These are phyloP conservation scores for Penicillium palitans DNA, from an alignment of 2,329 filamentous ascomycete genomes.

Conservation along the genomic window DNA sequence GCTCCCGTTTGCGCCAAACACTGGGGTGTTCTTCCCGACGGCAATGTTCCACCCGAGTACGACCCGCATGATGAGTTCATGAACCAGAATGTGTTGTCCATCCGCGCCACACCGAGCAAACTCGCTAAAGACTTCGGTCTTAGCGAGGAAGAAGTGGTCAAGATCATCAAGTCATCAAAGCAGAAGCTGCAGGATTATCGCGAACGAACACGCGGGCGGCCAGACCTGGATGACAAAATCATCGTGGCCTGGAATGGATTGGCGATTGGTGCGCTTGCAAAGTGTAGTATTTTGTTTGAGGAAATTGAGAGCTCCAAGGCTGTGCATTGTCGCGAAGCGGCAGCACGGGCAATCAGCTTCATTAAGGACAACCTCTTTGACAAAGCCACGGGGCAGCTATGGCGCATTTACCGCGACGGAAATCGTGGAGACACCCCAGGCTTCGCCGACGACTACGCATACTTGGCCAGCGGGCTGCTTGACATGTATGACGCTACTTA, in stretches of 20 bases:
- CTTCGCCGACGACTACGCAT: constrained; percentile 95
- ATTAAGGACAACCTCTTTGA: constrained; percentile 75
- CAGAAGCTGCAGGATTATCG: constrained; percentile 69
- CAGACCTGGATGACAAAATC: constrained; percentile 83
- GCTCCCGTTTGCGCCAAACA: constrained; percentile 76
- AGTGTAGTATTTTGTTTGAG: constrained; percentile 68
- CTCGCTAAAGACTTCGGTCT: constrained; percentile 75
- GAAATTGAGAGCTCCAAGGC: constrained; percentile 59
- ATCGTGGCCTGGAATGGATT: constrained; percentile 87
- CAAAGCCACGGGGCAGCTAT: constrained; percentile 60
- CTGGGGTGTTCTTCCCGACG: constrained; percentile 79
- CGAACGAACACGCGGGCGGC: constrained; percentile 71
- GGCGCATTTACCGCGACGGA: constrained; percentile 70
- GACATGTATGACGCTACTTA: constrained; percentile 82
- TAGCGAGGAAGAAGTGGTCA: constrained; percentile 65
- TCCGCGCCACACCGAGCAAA: constrained; percentile 66
- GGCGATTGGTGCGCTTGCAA: constrained; percentile 77
- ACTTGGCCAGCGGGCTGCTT: constrained; percentile 77
- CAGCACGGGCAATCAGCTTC: constrained; percentile 68
- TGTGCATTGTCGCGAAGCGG: constrained; percentile 62
- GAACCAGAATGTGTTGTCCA: constrained; percentile 83
- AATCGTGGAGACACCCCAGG: constrained; percentile 65
- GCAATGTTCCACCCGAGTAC: constrained; percentile 78
- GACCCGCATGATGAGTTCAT: constrained; percentile 94
- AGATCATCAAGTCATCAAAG: constrained; percentile 66